Conservation (phyloP, 306 rosid genomes). For the Pachyrhizus erosus region DNA sequence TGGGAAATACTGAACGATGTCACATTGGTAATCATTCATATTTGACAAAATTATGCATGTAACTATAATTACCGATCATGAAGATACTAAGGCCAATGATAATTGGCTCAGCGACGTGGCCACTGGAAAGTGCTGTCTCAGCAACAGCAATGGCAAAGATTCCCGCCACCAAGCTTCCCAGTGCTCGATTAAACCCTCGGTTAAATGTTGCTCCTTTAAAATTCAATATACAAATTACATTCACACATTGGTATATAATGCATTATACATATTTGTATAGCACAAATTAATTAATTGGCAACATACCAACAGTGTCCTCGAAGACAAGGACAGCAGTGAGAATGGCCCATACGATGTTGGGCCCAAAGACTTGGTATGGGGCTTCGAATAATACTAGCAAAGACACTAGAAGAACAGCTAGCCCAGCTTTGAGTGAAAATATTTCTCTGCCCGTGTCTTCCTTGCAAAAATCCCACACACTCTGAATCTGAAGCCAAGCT, state of each 20-base stretch:
- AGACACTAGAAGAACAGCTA: slow-evolving; percentile 74
- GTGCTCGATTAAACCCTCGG: slow-evolving; percentile 73
- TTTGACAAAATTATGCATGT: background rate
- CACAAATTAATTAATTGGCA: background rate
- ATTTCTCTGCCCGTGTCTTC: slow-evolving; percentile 63
- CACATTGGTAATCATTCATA: no score
- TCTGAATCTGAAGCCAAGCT: slow-evolving; percentile 42
- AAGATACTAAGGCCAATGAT: slow-evolving; percentile 73
- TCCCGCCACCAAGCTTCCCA: slow-evolving; percentile 77
- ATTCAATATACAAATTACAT: background rate
- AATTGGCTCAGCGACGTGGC: slow-evolving; percentile 63
- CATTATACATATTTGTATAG: background rate
- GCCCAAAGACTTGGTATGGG: slow-evolving; percentile 70
- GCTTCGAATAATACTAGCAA: slow-evolving; percentile 65
- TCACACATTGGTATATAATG: background rate
- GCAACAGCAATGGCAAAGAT: slow-evolving; percentile 65
- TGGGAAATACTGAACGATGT: no score
- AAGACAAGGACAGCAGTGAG: slow-evolving; percentile 78
- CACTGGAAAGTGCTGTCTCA: slow-evolving; percentile 54
- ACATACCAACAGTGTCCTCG: slow-evolving; percentile 83
- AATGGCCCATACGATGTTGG: slow-evolving; percentile 77
- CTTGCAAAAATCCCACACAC: slow-evolving; percentile 56
- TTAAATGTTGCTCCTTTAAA: slow-evolving; percentile 72
- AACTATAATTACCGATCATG: slow-evolving; percentile 52
- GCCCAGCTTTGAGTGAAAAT: slow-evolving; percentile 76